Evolutionary conservation across 2,329 filamentous ascomycete genomes (phyloP), one percentile per base, ranked within the genome.

Genomic region (Hypoxylon sp.): DNA sequence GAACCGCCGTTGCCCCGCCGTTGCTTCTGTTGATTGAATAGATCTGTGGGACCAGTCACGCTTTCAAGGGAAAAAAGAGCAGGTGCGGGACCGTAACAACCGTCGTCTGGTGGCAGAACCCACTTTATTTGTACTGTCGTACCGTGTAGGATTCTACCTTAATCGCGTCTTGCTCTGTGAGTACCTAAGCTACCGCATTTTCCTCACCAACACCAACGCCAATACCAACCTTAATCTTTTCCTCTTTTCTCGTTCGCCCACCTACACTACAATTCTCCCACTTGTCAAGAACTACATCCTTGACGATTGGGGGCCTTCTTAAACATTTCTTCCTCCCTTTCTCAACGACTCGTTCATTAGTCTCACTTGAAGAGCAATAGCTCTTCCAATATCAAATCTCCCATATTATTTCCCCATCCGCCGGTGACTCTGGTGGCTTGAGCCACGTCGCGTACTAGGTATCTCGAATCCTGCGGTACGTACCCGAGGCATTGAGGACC

Each of bases 1-100:
- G 77, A 23, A 71, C 39, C 3, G 12, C 73, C 75, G 87, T 90
- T 90, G 86, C 85, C 72, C 77, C 71, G 84, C 77, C 74, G 85
- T 87, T 87, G 83, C 81, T 75, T 77, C 70, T 87, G 83, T 86
- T 86, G 82, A 85, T 67, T 57, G 70, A 74, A 72, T 73, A 66
- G 67, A 67, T 57, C 21, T 58, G 73, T 76, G 74, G 73, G 69
- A 62, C 65, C 61, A 54, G 56, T 64, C 59, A 68, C 69, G 75
- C 73, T 72, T 71, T 71, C 70, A 63, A 55, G 53, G 58, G 67
- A 70, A 52, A 75, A 65, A 69, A 60, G 54, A 73, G 61, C 54
- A 67, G 55, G 62, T 68, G 71, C 68, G 66, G 69, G 63, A 65
- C 65, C 63, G 60, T 43, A 58, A 56, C 61, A 47, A 50, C 59